Conservation (phyloP, 345 rosid genomes). For the Kandelia obovata region DNA sequence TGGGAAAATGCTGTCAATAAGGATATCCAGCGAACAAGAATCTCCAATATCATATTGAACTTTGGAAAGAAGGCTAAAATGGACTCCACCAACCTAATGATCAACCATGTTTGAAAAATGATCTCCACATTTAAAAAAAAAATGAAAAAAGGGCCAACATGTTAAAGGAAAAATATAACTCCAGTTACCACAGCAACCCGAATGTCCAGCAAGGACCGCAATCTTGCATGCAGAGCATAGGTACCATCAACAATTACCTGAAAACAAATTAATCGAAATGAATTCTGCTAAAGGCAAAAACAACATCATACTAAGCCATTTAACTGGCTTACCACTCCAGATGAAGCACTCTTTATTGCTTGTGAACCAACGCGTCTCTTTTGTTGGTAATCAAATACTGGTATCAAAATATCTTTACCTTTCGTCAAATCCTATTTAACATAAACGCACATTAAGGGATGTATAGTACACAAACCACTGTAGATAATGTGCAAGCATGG, state of each 20-base stretch:
- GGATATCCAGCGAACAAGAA: conserved; percentile 87
- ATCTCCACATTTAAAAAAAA: neutral
- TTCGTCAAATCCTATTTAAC: conserved; percentile 64
- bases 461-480: no score
- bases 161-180: no score
- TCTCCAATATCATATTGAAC: conserved; percentile 96
- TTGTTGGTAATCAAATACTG: conserved; percentile 86
- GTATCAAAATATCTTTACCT: conserved; percentile 70
- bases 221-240: conserved; percentile 84
- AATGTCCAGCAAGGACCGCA: conserved; percentile 96
- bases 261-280: conserved; percentile 14
- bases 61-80: conserved; percentile 97
- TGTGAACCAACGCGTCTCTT: conserved; percentile 60
- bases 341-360: conserved; percentile 54
- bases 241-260: conserved; percentile 99
- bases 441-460: conserved; percentile 5
- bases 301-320: conserved; percentile 5
- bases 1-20: conserved; percentile 97
- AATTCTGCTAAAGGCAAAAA: conserved; percentile 17
- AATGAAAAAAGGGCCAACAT: no score
- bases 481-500: no score
- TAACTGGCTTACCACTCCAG: conserved; percentile 65
- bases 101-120: conserved; percentile 16
- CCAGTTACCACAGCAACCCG: conserved; percentile 93
- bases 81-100: conserved; percentile 96